Evolutionary conservation across 2,329 filamentous ascomycete species (phyloP).

Genomic region (Cladophialophora yegresii): DNA sequence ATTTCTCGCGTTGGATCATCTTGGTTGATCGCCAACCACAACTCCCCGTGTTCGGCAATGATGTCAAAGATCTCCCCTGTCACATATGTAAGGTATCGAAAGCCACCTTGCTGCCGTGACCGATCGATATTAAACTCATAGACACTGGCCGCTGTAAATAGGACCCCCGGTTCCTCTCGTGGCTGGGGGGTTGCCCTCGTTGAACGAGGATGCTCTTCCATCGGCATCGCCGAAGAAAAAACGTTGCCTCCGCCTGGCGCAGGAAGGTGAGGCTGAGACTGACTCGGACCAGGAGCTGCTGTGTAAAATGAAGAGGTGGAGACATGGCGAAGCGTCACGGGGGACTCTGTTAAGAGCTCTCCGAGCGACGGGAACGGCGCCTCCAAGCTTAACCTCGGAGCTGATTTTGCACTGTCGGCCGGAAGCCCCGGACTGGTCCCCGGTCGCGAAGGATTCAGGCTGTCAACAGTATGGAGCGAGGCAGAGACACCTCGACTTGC

Average conservation of each 20-base stretch:
- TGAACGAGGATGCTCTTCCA: conserved; percentile 63
- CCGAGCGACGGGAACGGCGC: conserved; percentile 45
- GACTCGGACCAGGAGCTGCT: conserved; percentile 38
- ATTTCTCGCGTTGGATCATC: conserved; percentile 78
- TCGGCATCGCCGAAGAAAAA: conserved; percentile 84
- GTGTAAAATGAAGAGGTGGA: conserved; percentile 39
- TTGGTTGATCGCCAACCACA: conserved; percentile 97
- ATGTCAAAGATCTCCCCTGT: conserved; percentile 94
- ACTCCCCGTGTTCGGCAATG: conserved; percentile 92
- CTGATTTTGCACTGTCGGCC: conserved; percentile 37
- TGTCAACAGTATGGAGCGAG: conserved; percentile 28
- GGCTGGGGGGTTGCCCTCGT: conserved; percentile 39
- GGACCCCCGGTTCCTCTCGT: conserved; percentile 59
- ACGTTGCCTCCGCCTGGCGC: conserved; percentile 55
- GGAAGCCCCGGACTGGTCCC: conserved; percentile 31
- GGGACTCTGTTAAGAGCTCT: conserved; percentile 25
- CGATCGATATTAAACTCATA: conserved; percentile 98
- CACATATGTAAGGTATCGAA: conserved; percentile 93
- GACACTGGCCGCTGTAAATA: conserved; percentile 89
- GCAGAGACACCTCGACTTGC: conserved; percentile 19
- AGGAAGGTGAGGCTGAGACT: conserved; percentile 57
- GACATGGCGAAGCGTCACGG: conserved; percentile 34
- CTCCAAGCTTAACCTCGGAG: conserved; percentile 50
- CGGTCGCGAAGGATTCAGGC: conserved; percentile 27
- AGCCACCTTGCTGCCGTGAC: conserved; percentile 87